Evolutionary conservation across 169 alveolate genomes (phyloP), one percentile per base, ranked within the genome.

Genomic region (Plasmodium ovale): DNA sequence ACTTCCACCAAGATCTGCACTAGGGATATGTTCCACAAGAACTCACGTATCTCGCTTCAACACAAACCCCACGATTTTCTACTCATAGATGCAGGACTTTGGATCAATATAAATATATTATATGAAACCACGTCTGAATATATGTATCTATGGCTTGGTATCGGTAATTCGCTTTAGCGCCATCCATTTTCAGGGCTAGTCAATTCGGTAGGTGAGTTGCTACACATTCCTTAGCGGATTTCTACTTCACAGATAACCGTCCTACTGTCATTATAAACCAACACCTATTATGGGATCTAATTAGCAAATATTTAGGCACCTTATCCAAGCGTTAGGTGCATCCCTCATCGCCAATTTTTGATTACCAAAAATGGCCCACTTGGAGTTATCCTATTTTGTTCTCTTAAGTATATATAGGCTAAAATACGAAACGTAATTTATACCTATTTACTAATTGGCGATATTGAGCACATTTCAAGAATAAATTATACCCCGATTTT

Each of bases 1-100:
- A 96, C 97, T 94, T 94, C 97, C 97, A 95, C 98, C 98, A 96
- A 94, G 97, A 95, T 94, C 98, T 95, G 98, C 98, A 96, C 98
- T 96, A 93, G 95, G 94, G 92, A 59, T 90, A 95, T 87, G 97
- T 94, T 96, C 97, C 94, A 94, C 94, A 92, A 96, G 92, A 96
- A 94, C 95, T 94, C 97, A 97, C 98, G 96, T 94, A 96, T 84
- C 89, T 92, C 91, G 97, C 97, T 94, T 95, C 97, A 33, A 29
- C 92, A 92, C 96, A 88, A 94, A 95, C 93, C 93, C 94, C 96
- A 95, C 98, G 97, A 96, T 96, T 97, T 95, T 97, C 97, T 95
- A 95, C 97, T 93, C 97, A 94, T 95, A 92, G 87, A 89, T 91
- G 92, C n/a, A n/a, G n/a, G n/a, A n/a, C n/a, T n/a, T n/a, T n/a